Conservation (phyloP, 176 grass and related monocot species). For the Oryza australiensis region DNA sequence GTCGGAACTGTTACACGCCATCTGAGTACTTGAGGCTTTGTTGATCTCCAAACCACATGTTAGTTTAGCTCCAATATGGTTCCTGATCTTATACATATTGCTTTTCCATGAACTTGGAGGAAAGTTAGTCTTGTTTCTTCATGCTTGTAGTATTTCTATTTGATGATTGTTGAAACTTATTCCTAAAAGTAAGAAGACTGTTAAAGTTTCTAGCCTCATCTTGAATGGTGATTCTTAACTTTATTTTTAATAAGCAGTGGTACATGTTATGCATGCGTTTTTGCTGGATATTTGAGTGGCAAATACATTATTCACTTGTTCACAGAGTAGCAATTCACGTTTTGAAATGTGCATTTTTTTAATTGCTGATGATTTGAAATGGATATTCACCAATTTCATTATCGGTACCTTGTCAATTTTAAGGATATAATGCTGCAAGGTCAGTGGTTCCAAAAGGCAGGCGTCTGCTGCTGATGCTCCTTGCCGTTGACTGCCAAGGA, state of each 20-base stretch:
- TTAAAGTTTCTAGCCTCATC: neutral
- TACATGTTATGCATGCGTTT: neutral
- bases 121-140: neutral
- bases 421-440: too few relatives aligned
- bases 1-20: neutral
- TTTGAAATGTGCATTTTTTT: neutral
- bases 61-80: neutral
- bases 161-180: neutral
- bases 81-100: neutral
- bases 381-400: too few relatives aligned
- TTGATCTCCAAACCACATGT: neutral
- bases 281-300: neutral
- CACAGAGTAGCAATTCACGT: neutral
- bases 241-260: neutral
- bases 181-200: too few relatives aligned
- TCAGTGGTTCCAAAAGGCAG: too few relatives aligned
- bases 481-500: too few relatives aligned
- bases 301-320: neutral
- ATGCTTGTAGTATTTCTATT: neutral
- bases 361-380: neutral
- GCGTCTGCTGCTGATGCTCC: too few relatives aligned
- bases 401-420: too few relatives aligned
- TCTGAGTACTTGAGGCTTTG: neutral
- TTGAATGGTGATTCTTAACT: neutral
- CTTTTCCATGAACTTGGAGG: neutral